Evolutionary conservation across 768 basidiomycete genomes (phyloP), one percentile per base, ranked within the genome.

Genomic region (Holtermanniella nyarrowii): DNA sequence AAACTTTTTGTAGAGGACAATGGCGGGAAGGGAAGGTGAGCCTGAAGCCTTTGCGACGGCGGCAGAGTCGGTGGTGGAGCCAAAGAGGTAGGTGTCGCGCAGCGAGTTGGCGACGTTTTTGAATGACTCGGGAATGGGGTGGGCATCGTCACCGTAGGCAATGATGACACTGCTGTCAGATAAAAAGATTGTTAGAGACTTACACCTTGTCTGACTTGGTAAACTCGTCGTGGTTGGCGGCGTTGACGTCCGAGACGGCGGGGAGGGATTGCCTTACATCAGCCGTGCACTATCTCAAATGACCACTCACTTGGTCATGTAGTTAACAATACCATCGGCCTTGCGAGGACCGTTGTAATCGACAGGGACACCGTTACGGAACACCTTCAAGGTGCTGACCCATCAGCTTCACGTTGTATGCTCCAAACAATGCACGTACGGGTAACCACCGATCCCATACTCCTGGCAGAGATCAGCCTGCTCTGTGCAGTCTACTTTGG

Each of bases 81-180:
- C 95, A 62, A 99, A 99, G 48, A 97, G 83, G 73, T 83, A 96
- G 56, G 84, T 82, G 52, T 99, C 93, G 54, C 95, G 88, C 72
- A 88, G 84, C 56, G 80, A 79, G 64, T 90, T 82, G 53, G 95
- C 93, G 54, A 81, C 77, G 4, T 79, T 80, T 60, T 78, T 81
- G 77, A 90, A 97, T 61, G 82, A 82, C 22, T 82, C 81, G 45
- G 82, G 84, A 18, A 77, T 79, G 24, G 81, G 81, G n/a, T 83
- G 79, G 14, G 82, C 63, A n/a, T 83, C 80, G 46, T 84, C 65
- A 45, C 87, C 75, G 76, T 89, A 95, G 40, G 86, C 88, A 62
- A 99, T 74, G 46, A 80, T 81, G 54, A 99, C 93, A 54, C 71
- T 72, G 53, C 16, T 18, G 42, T 21, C 27, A 14, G 52, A 21